Base-by-base conservation (phyloP, 495 filamentous ascomycete genomes). In the Aspergillus funiculosus region DNA sequence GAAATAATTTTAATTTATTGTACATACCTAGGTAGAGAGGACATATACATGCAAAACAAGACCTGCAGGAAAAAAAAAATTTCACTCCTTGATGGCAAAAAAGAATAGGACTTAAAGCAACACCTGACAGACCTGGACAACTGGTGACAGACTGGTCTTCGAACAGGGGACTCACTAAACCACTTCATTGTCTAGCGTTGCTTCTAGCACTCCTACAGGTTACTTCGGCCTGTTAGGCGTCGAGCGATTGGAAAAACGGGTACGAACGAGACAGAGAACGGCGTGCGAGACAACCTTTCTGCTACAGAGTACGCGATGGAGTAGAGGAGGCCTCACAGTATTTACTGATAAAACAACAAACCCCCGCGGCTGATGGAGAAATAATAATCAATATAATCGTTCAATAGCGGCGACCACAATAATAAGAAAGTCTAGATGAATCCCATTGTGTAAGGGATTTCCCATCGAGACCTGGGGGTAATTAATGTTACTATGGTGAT, bases 141-240 rank as follows among this genome's bases (percentile, higher is more conserved):
- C n/a, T n/a, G n/a, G n/a, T n/a, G n/a, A n/a, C 34, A 37, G 45
- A 41, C 42, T 53, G 36, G 35, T 37, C 45, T 46, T 39, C 14
- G 38, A 27, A 42, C 45, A 43, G 41, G 39, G 39, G 34, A 46
- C 30, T 36, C 43, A 48, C 51, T 48, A 26, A 20, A 43, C 47
- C 24, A 38, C 35, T 24, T 29, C 21, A 18, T 26, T 4, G 15
- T 20, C 39, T 51, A 50, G 51, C 37, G 46, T 41, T 42, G 17
- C 34, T 41, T 37, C 45, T 46, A 46, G 44, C 44, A 39, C 40
- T n/a, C n/a, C n/a, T n/a, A n/a, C n/a, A n/a, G n/a, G n/a, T n/a
- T n/a, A n/a, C n/a, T n/a, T 42, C 31, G 14, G 46, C 43, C 28
- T 35, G 51, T 45, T 45, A 36, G 41, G 46, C 20, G 31, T 15